Conservation (phyloP, 2,329 filamentous ascomycete species). For the Penicillium sp. region DNA sequence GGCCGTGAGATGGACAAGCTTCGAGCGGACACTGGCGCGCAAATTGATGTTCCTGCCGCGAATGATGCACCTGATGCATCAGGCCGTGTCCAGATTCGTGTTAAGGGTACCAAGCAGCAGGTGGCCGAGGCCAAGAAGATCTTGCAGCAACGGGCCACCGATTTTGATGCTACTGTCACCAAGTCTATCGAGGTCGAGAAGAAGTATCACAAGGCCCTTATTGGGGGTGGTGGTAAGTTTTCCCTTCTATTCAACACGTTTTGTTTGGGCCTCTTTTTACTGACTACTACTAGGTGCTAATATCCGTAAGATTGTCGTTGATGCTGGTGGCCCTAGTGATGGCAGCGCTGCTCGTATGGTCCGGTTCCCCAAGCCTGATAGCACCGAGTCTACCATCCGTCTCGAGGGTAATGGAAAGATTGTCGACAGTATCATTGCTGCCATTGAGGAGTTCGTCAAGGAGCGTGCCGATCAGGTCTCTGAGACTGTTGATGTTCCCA, state of each 20-base stretch:
- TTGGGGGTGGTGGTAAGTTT: slow-evolving; percentile 79
- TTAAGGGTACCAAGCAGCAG: slow-evolving; percentile 89
- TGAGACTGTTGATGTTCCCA: slow-evolving; percentile 76
- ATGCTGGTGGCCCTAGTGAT: slow-evolving; percentile 87
- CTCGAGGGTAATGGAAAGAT: slow-evolving; percentile 81
- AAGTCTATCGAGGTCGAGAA: slow-evolving; percentile 88
- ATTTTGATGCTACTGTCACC: slow-evolving; percentile 87
- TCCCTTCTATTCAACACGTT: not conserved
- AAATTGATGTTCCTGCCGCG: slow-evolving; percentile 86
- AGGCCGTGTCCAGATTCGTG: slow-evolving; percentile 77
- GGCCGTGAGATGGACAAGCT: slow-evolving; percentile 90
- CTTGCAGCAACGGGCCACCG: slow-evolving; percentile 78
- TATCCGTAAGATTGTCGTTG: slow-evolving; percentile 80
- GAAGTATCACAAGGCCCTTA: slow-evolving; percentile 83
- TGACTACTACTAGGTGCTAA: slow-evolving; percentile 67
- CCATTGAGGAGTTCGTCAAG: slow-evolving; percentile 79
- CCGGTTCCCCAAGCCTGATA: slow-evolving; percentile 88
- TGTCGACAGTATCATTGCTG: slow-evolving; percentile 83
- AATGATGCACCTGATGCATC: slow-evolving; percentile 67
- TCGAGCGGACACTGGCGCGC: slow-evolving; percentile 78
- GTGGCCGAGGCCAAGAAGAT: slow-evolving; percentile 91
- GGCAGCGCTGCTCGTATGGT: slow-evolving; percentile 84
- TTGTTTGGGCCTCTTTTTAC: slow-evolving; percentile 17
- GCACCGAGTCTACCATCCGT: slow-evolving; percentile 78
- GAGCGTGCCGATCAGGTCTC: slow-evolving; percentile 81